Evolutionary conservation across 2,329 filamentous ascomycete species (phyloP).

Genomic region (Thelonectria olida): DNA sequence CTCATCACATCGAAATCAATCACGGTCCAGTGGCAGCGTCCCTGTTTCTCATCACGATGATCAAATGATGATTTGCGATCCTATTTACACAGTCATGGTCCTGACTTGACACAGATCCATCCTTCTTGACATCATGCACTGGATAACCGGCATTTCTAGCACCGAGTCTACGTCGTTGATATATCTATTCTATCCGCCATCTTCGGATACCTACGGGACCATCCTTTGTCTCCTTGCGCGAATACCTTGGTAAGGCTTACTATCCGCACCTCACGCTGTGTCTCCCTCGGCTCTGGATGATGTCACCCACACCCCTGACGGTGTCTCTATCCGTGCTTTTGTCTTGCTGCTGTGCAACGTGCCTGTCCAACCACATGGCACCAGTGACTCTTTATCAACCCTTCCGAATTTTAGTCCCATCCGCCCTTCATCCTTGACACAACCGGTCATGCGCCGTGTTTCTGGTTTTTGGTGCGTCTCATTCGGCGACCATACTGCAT

Average conservation of each 20-base stretch:
- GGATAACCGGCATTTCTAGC: too few relatives aligned
- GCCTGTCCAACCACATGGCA: slow-evolving; percentile 3
- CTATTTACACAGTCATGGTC: too few relatives aligned
- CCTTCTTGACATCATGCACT: background rate
- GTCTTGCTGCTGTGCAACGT: background rate
- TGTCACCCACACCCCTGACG: slow-evolving; percentile 4
- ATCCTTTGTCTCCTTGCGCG: too few relatives aligned
- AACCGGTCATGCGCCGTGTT: too few relatives aligned
- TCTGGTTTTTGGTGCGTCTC: too few relatives aligned
- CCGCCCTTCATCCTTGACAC: background rate
- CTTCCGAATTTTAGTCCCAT: background rate
- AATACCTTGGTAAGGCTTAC: background rate
- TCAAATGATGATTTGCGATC: too few relatives aligned
- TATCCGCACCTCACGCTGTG: background rate
- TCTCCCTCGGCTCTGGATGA: background rate
- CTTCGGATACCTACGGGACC: background rate
- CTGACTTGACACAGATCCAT: background rate
- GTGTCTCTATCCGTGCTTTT: slow-evolving; percentile 1
- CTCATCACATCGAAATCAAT: too few relatives aligned
- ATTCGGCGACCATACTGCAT: too few relatives aligned
- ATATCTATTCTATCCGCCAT: too few relatives aligned
- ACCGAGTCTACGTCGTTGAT: background rate
- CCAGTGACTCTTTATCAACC: background rate
- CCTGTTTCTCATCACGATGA: too few relatives aligned
- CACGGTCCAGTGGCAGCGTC: too few relatives aligned